Evolutionary conservation across 257 asterid genomes (phyloP), one percentile per base, ranked within the genome.

Genomic region (Jaltomata sinuosa): DNA sequence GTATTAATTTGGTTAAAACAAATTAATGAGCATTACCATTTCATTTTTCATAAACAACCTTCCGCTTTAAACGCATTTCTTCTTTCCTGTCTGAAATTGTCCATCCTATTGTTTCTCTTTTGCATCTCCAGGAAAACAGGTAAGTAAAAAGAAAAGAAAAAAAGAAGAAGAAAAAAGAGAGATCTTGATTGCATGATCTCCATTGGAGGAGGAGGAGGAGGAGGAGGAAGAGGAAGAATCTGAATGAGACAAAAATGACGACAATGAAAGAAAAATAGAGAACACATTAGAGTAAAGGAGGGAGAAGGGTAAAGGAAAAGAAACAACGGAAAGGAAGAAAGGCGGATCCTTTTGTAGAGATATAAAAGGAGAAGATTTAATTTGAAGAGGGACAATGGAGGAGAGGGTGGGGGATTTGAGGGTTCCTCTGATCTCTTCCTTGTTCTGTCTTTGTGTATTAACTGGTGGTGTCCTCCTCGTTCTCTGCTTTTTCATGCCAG

Each of bases 381-480:
- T 9, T 9, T 64, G 38, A n/a, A 14, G 79, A 21, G 52, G 50
- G 36, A 65, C 38, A 84, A 89, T 89, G 89, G 89, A 87, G 88
- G 91, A 87, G 80, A 68, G 86, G 87, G 82, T 84, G 74, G 84
- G 85, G 61, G 91, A 89, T 85, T 52, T 83, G 25, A 84, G 90
- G 86, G 88, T 87, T 83, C 90, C 90, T 55, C 65, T 89, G 8
- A 81, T 89, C 71, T 81, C 88, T 53, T 74, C 80, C 78, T 15
- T 89, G 19, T 89, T 89, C 87, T 85, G 84, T 52, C 40, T 85
- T 21, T 87, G 83, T 36, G 81, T 89, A 45, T 53, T 71, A 36
- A 25, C 83, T 9, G 91, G 91, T n/a, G 91, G 91, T 21, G 52
- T 84, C n/a, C 69, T 89, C 25, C 91, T 89, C 45, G 79, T 79